Percentiles rank a stretch among this genome's conserved stretches.
Conservation (phyloP, 2,329 filamentous ascomycete genomes). For the Claviceps paspali region DNA sequence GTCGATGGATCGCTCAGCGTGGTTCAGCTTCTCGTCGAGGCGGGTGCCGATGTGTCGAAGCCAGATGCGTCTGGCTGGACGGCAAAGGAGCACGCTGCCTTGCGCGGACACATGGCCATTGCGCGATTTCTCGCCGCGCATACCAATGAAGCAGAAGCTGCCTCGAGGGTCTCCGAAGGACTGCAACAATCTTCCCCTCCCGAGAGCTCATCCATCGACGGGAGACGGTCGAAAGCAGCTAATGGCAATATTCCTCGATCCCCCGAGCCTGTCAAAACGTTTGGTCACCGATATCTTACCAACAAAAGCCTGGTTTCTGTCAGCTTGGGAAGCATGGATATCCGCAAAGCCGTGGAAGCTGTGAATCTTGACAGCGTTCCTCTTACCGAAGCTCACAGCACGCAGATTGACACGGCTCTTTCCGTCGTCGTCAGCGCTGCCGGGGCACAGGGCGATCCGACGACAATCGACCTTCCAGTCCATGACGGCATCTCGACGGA, state of each 20-base stretch:
- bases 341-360: slow-evolving; percentile 62
- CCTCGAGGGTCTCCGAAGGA: slow-evolving; percentile 10
- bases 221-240: slow-evolving; percentile 37
- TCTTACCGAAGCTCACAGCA: slow-evolving; percentile 73
- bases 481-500: slow-evolving; percentile 90
- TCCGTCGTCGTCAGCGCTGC: slow-evolving; percentile 81
- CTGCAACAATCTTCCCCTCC: slow-evolving; percentile 15
- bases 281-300: slow-evolving; percentile 87
- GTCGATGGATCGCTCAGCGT: slow-evolving; percentile 73
- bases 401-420: slow-evolving; percentile 84
- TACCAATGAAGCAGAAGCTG: slow-evolving; percentile 16
- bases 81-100: slow-evolving; percentile 77
- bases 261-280: slow-evolving; percentile 77
- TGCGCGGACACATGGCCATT: slow-evolving; percentile 77
- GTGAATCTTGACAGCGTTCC: slow-evolving; percentile 83
- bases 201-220: slow-evolving; percentile 45
- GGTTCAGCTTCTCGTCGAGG: slow-evolving; percentile 60
- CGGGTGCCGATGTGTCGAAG: slow-evolving; percentile 60
- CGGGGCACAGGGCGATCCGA: slow-evolving; percentile 73
- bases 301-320: slow-evolving; percentile 82
- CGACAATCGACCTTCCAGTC: slow-evolving; percentile 80
- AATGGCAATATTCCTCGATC: slow-evolving; percentile 29
- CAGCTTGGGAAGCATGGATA: slow-evolving; percentile 89
- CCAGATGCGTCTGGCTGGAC: slow-evolving; percentile 86
- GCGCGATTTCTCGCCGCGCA: slow-evolving; percentile 51